Base-by-base conservation (phyloP, 331 rosid genomes). In the Cydonia oblonga region DNA sequence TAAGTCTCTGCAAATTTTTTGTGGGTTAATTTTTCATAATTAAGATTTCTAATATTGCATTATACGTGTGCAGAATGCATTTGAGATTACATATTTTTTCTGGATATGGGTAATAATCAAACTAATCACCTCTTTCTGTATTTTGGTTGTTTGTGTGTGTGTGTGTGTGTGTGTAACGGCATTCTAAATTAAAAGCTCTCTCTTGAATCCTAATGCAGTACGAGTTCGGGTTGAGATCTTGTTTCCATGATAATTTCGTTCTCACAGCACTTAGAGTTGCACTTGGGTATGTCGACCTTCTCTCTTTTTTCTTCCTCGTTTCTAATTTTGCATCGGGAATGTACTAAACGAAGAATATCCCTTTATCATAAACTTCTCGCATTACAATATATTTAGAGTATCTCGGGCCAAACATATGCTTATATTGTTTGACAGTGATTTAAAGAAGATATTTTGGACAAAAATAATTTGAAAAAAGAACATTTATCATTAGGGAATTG, bases 21-120 rank as follows among this genome's bases (percentile, higher is more conserved):
- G 52, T 22, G 52, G 16, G 49, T 13, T 42, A 12, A 42, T 42
- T 13, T 4, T 15, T 32, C 28, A 19, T 23, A 5, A 33, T 57
- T 0, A 24, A 33, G 75, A 66, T 71, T 70, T 46, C 76, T 82
- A 78, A 75, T 70, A 49, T 9, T 76, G 72, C 44, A 33, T 68
- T 71, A 71, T 59, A 33, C 46, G 11, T 83, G 44, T 72, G 12
- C 93, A 93, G 96, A 93, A 93, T 76, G 98, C 98, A 32, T 93
- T 93, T 75, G 98, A 91, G 91, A 84, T 93, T 69, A 93, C 98
- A 6, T 86, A 85, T 78, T 90, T 93, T 96, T 78, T 91, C 66
- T 93, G 97, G 97, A 85, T 88, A 82, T 86, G 91, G 98, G 97
- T 91, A 84, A 80, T 64, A 20, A 86, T 73, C 72, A 29, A 15